These are phyloP conservation scores for Cercospora sp. DNA, from an alignment of 2,329 filamentous ascomycete genomes.

Conservation along the genomic window DNA sequence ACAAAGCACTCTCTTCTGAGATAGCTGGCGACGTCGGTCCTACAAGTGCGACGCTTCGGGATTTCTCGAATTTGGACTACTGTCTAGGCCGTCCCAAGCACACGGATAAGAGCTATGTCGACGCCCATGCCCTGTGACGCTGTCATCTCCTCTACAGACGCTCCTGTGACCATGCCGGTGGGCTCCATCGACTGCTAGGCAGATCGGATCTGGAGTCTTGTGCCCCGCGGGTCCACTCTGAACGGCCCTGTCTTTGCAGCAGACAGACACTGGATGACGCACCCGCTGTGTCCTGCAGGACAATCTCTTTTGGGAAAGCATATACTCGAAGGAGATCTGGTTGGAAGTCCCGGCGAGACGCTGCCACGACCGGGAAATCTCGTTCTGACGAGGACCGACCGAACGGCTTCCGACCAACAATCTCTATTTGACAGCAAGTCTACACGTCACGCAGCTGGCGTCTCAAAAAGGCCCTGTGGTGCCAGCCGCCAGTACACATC, in stretches of 20 bases:
- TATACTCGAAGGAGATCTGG: not conserved
- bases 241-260: not conserved
- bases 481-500: not conserved
- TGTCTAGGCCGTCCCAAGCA: not conserved
- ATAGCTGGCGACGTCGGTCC: slow-evolving; percentile 10
- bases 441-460: not conserved
- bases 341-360: not conserved
- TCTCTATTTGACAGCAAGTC: not conserved
- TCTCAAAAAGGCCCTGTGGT: not conserved
- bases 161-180: not conserved
- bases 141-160: not conserved
- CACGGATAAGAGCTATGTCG: slow-evolving; percentile 2
- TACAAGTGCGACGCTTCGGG: not conserved
- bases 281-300: not conserved
- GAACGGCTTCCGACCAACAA: not conserved
- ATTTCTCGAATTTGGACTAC: not conserved
- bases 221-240: not conserved
- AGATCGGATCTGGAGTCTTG: not conserved
- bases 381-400: slow-evolving; percentile 1
- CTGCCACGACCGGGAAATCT: not conserved
- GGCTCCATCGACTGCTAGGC: not conserved
- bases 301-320: not conserved
- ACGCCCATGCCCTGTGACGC: not conserved
- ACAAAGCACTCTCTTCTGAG: not conserved
- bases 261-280: slow-evolving; percentile 1